Conservation (phyloP, 306 rosid genomes). For the Argentina anserina region DNA sequence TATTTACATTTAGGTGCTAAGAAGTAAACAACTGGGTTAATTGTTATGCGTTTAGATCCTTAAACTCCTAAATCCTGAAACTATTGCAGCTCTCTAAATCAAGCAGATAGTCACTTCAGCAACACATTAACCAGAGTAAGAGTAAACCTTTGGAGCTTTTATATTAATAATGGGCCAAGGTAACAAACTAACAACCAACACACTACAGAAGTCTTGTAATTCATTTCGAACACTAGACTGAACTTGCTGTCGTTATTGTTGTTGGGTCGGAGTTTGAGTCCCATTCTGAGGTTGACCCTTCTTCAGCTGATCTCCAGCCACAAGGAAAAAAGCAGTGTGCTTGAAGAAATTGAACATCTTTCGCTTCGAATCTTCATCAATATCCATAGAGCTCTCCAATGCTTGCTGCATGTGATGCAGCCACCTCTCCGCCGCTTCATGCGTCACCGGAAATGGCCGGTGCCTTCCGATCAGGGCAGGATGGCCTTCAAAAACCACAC, state of each 20-base stretch:
- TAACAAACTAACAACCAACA: neutral
- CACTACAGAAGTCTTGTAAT: neutral
- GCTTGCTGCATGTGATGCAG: slow-evolving; percentile 80
- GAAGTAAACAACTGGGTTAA: too few relatives aligned
- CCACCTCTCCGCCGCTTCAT: slow-evolving; percentile 80
- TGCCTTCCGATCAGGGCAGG: slow-evolving; percentile 89
- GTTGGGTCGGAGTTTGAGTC: slow-evolving; percentile 26
- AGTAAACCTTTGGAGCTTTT: neutral
- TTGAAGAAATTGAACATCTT: slow-evolving; percentile 71
- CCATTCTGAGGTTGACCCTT: slow-evolving; percentile 34
- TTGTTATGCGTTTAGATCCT: too few relatives aligned
- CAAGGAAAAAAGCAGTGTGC: slow-evolving; percentile 87
- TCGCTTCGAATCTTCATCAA: slow-evolving; percentile 64
- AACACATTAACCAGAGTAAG: neutral
- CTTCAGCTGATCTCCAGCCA: slow-evolving; percentile 72
- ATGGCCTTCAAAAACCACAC: slow-evolving; percentile 60
- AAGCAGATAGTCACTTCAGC: neutral
- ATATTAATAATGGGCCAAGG: neutral
- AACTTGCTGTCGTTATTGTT: slow-evolving; percentile 19
- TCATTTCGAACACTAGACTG: neutral
- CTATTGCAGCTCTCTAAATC: neutral
- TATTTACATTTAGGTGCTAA: too few relatives aligned
- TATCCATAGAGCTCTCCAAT: slow-evolving; percentile 50
- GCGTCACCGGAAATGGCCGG: slow-evolving; percentile 74
- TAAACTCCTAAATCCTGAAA: neutral